Evolutionary conservation across 129 eudicot species (phyloP), one percentile per base, ranked within the genome.

Genomic region (Silybum marianum): DNA sequence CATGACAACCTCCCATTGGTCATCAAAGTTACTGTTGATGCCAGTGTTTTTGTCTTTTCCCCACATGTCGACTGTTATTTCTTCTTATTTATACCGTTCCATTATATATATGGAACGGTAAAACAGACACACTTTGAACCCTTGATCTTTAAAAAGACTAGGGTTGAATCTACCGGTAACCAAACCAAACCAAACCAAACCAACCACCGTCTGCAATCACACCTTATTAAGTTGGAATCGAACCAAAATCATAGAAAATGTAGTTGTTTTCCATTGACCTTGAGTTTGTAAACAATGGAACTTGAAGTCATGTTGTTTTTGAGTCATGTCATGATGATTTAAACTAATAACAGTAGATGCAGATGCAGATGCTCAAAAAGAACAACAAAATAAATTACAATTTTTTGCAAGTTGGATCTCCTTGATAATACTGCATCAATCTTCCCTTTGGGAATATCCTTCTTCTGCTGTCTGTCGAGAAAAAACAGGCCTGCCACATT

Each of bases 401-500:
- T 66, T 34, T 51, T 75, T 6, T 38, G 42, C 8, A 51, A 54
- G 51, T 69, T 82, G 85, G 85, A 82, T 82, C 85, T 82, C 76
- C 72, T 82, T 82, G 85, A 82, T 82, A 76, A 76, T 68, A 69
- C 85, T 75, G 85, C 85, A 82, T 81, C 58, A 46, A 46, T 78
- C 74, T 87, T 81, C 89, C 88, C 86, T 89, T 87, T 0, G 83
- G 83, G 87, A 78, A 74, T 25, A 69, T 69, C 82, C 78, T 74
- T 65, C 42, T 42, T 80, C 77, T 65, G 68, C 26, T 54, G 70
- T 77, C 71, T 77, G 77, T 68, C 73, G 36, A 3, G 19, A 25
- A 42, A 25, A 26, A 39, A 58, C 66, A 62, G 94, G 92, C 89
- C 92, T 83, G 91, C 94, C 97, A 88, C 88, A 75, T 86, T 92